Percentiles rank a stretch among this genome's conserved stretches.
Conservation (phyloP, 2,329 filamentous ascomycete genomes). For the Colletotrichum tropicale region DNA sequence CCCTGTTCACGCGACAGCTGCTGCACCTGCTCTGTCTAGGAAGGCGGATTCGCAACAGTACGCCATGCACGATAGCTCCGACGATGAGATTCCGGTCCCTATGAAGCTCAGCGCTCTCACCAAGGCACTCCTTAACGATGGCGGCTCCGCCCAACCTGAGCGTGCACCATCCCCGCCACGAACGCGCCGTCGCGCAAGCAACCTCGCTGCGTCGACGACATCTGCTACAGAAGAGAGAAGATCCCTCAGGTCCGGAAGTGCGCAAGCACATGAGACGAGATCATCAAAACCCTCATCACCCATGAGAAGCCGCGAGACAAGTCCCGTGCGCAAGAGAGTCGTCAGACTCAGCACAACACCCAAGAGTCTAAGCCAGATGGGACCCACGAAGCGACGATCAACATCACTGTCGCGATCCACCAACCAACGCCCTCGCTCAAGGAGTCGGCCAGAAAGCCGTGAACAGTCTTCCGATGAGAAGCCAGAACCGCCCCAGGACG, state of each 20-base stretch:
- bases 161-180: slow-evolving; percentile 48
- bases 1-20: slow-evolving; percentile 32
- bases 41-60: slow-evolving; percentile 48
- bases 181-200: slow-evolving; percentile 54
- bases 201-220: slow-evolving; percentile 47
- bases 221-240: slow-evolving; percentile 49
- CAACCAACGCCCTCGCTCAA: slow-evolving; percentile 30
- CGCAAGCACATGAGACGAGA: slow-evolving; percentile 39
- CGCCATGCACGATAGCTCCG: slow-evolving; percentile 82
- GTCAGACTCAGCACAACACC: slow-evolving; percentile 61
- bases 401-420: slow-evolving; percentile 50
- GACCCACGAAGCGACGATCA: slow-evolving; percentile 50
- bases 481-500: slow-evolving; percentile 36
- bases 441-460: slow-evolving; percentile 43
- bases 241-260: slow-evolving; percentile 52
- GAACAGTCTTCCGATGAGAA: slow-evolving; percentile 47
- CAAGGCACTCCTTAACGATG: slow-evolving; percentile 78
- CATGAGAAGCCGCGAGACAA: slow-evolving; percentile 51
- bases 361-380: slow-evolving; percentile 44
- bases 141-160: slow-evolving; percentile 52
- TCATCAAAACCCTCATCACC: slow-evolving; percentile 46
- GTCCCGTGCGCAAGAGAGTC: slow-evolving; percentile 60
- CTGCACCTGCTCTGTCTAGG: slow-evolving; percentile 25
- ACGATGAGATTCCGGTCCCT: slow-evolving; percentile 89
- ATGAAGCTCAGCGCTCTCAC: slow-evolving; percentile 95